Evolutionary conservation across 129 eudicot genomes (phyloP).

Genomic region (Escallonia herrerae): DNA sequence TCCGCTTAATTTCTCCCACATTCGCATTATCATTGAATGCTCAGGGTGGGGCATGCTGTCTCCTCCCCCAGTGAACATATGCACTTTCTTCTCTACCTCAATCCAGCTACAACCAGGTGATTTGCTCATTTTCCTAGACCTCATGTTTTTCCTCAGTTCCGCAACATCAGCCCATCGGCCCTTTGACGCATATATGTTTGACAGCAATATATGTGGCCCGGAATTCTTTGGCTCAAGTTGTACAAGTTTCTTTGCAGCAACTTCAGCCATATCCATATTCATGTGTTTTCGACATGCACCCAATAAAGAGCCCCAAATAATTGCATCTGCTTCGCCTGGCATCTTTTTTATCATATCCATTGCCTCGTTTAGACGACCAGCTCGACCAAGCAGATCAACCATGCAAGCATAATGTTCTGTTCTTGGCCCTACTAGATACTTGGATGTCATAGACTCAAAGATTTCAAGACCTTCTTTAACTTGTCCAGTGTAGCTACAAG

Average conservation of each 20-base stretch:
- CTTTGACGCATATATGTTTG: slow-evolving; percentile 64
- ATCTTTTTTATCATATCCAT: slow-evolving; percentile 40
- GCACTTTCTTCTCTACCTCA: slow-evolving; percentile 61
- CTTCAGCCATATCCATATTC: slow-evolving; percentile 66
- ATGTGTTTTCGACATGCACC: slow-evolving; percentile 66
- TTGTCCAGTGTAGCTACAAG: slow-evolving; percentile 73
- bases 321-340: slow-evolving; percentile 68
- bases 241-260: slow-evolving; percentile 63
- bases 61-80: slow-evolving; percentile 66
- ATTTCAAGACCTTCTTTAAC: slow-evolving; percentile 58
- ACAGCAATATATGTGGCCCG: slow-evolving; percentile 59
- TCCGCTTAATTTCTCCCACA: slow-evolving; percentile 43
- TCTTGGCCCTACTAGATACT: slow-evolving; percentile 44
- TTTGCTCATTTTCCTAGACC: slow-evolving; percentile 46
- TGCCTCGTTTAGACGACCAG: slow-evolving; percentile 57
- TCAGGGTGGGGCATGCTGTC: slow-evolving; percentile 46
- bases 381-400: slow-evolving; percentile 73
- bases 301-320: slow-evolving; percentile 81
- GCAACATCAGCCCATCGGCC: slow-evolving; percentile 70
- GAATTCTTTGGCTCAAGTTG: slow-evolving; percentile 61
- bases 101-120: slow-evolving; percentile 85
- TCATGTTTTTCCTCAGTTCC: slow-evolving; percentile 46
- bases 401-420: slow-evolving; percentile 73
- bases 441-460: slow-evolving; percentile 60
- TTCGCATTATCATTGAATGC: slow-evolving; percentile 32